Evolutionary conservation across 345 rosid species (phyloP).

Genomic region (Durio zibethinus): DNA sequence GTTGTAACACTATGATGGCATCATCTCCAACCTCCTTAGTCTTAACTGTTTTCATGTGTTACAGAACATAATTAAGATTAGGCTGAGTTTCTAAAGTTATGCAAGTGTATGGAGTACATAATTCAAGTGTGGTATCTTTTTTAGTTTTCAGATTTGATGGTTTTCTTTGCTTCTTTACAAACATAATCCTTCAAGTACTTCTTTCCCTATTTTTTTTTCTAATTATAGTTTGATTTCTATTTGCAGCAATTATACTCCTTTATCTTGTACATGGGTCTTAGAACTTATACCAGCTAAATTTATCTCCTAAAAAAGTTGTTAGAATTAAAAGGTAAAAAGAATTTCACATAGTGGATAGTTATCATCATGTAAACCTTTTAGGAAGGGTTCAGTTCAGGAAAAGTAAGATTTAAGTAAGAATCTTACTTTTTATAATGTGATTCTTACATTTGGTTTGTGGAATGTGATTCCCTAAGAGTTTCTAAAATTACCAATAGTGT

Average conservation of each 20-base stretch:
- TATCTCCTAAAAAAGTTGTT: too few relatives aligned
- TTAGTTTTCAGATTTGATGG: conserved; percentile 94
- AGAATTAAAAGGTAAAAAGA: too few relatives aligned
- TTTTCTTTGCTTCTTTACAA: conserved; percentile 17
- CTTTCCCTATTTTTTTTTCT: conserved; percentile 4
- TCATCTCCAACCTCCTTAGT: not conserved
- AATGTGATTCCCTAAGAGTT: too few relatives aligned
- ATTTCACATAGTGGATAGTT: too few relatives aligned
- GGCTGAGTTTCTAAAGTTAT: conserved; percentile 79
- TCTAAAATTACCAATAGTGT: too few relatives aligned
- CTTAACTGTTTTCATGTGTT: not conserved
- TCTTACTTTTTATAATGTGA: too few relatives aligned
- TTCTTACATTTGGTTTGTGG: too few relatives aligned
- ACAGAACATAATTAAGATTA: conserved; percentile 66
- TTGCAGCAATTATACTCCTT: conserved; percentile 85
- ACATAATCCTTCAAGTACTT: not conserved
- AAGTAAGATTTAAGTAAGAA: too few relatives aligned
- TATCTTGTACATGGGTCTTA: too few relatives aligned
- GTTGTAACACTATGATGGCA: not conserved
- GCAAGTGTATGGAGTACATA: conserved; percentile 89
- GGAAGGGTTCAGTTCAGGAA: too few relatives aligned
- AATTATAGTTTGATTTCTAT: conserved; percentile 12
- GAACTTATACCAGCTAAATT: too few relatives aligned
- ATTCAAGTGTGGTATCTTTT: conserved; percentile 92
- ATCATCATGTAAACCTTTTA: too few relatives aligned